phyloP scores from a whole-genome alignment of 768 basidiomycete genomes.

The Leccinum disarticulatum region DNA sequence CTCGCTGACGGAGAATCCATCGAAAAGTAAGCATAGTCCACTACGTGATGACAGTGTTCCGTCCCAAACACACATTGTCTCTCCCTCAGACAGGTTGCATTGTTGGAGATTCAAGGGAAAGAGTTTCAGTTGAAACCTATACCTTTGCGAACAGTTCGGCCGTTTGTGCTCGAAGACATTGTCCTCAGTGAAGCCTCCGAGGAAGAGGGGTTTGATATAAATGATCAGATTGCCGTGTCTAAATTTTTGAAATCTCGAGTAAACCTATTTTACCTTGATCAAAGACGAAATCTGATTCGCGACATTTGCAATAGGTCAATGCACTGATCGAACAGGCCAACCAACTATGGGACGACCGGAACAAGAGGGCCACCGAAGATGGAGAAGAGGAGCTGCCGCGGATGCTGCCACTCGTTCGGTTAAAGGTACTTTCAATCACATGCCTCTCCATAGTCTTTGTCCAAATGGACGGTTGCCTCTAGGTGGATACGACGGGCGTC shows the following conservation, averaged over 20 bases:
- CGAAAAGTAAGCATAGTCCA: slow-evolving; percentile 62
- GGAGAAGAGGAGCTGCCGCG: slow-evolving; percentile 60
- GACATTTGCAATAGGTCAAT: slow-evolving; percentile 54
- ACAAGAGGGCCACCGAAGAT: slow-evolving; percentile 47
- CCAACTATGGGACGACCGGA: slow-evolving; percentile 26
- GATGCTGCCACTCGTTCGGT: slow-evolving; percentile 85
- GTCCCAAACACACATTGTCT: neutral
- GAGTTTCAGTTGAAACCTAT: slow-evolving; percentile 85
- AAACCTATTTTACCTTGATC: slow-evolving; percentile 10
- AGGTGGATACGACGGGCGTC: slow-evolving; percentile 91
- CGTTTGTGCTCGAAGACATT: slow-evolving; percentile 88
- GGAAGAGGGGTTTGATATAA: slow-evolving; percentile 70
- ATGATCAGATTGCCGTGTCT: slow-evolving; percentile 79
- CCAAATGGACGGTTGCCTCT: neutral
- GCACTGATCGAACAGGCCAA: slow-evolving; percentile 78
- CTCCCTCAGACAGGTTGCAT: slow-evolving; percentile 76
- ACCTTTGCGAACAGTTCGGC: slow-evolving; percentile 87
- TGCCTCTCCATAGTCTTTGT: neutral
- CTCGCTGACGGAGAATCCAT: slow-evolving; percentile 90
- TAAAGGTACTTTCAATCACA: slow-evolving; percentile 55
- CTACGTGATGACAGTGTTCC: neutral
- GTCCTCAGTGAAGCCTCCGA: slow-evolving; percentile 75
- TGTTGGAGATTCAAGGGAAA: slow-evolving; percentile 85
- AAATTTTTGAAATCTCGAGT: slow-evolving; percentile 79
- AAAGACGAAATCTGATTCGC: slow-evolving; percentile 1